Evolutionary conservation across 2,329 filamentous ascomycete species (phyloP), one percentile per base, ranked within the genome.

Genomic region (Fusarium dimerum): DNA sequence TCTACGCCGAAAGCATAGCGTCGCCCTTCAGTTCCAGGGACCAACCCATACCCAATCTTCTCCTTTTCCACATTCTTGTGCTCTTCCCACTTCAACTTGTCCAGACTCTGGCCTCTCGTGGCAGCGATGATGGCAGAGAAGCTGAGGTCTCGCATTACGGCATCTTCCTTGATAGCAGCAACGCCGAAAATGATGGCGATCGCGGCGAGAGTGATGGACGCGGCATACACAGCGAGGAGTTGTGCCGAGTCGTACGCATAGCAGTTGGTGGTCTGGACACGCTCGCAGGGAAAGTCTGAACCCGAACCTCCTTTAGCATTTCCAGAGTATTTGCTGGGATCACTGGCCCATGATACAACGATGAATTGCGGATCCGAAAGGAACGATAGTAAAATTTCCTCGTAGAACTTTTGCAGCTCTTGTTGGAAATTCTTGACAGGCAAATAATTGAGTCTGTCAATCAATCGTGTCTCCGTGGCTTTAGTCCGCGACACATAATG

Each of bases 51-150:
- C 1, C 62, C 62, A 17, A 65, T 63, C 43, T 61, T 65, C 11
- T 51, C 47, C 40, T 43, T 53, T 45, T 54, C 56, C 20, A 62
- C 41, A 2, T 64, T 55, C 5, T 41, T 48, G n/a, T 53, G 56
- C 18, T 30, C 50, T 11, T 63, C 58, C 62, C 62, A 65, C 2
- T 55, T 54, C 30, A 65, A 40, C 17, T 62, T 62, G 30, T 65
- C 63, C 2, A 65, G 56, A 29, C 62, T 65, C 16, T 49, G 47
- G 5, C 56, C 62, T 30, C 62, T 56, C 3, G 62, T 56, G 9
- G 62, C 62, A 3, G 62, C 62, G 3, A 65, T 52, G 17, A 65
- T 64, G 3, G 62, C 63, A 8, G 62, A 64, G 51, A 65, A 65
- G 26, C 59, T 60, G 11, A 60, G 56, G 15, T 60, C 60, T 46